phyloP scores from a whole-genome alignment of 352 stramenopile species.

The Pythium folliculosum region DNA sequence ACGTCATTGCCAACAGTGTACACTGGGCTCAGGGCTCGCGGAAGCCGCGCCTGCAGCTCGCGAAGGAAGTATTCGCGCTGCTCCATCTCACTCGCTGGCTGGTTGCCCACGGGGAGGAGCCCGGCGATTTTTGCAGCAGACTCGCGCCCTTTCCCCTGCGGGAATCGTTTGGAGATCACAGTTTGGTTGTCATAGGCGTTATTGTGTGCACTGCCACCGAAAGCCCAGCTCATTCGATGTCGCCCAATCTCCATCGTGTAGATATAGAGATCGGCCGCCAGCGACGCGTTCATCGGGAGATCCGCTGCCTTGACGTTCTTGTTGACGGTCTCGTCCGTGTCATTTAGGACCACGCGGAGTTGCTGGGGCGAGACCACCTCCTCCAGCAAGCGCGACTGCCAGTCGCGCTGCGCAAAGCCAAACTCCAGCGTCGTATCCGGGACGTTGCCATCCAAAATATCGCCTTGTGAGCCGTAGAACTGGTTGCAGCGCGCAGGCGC shows the following conservation, averaged over 20 bases:
- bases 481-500: background rate
- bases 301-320: background rate
- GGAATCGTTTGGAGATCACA: background rate
- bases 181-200: background rate
- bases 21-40: background rate
- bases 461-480: background rate
- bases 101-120: background rate
- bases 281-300: conserved; percentile 27
- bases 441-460: background rate
- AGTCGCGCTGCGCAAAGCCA: conserved; percentile 17
- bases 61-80: conserved; percentile 15
- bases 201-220: no score
- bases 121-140: background rate
- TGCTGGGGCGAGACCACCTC: conserved; percentile 1
- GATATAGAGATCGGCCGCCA: conserved; percentile 18
- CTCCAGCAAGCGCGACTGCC: conserved; percentile 5
- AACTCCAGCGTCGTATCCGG: background rate
- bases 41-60: background rate
- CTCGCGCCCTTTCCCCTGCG: background rate
- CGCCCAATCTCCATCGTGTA: background rate
- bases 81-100: background rate
- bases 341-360: conserved; percentile 11
- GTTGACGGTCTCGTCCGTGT: conserved; percentile 6
- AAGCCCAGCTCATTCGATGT: background rate
- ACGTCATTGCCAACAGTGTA: background rate